These are phyloP conservation scores for Ganoderma resinaceum DNA, from an alignment of 1,284 basidiomycete genomes.

Conservation along the genomic window DNA sequence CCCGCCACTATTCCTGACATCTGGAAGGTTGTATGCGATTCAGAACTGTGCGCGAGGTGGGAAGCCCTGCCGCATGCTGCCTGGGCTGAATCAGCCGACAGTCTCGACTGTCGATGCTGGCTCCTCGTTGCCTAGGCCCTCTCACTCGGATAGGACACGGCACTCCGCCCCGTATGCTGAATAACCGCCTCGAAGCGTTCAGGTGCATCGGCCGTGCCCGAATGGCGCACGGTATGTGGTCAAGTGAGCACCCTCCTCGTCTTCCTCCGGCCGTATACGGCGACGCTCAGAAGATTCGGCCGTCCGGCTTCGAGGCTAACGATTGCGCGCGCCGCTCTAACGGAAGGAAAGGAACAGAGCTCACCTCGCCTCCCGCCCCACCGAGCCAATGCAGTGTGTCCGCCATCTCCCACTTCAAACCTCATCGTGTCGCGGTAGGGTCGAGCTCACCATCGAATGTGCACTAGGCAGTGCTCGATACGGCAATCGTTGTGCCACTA, in stretches of 20 bases:
- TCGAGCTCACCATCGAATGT: too few relatives aligned
- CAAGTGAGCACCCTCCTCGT: background rate
- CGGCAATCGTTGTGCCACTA: background rate
- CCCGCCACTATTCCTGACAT: background rate
- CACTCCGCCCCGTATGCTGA: background rate
- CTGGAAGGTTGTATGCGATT: background rate
- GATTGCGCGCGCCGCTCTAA: background rate
- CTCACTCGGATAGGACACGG: background rate
- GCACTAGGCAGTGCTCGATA: background rate
- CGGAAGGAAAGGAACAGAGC: background rate
- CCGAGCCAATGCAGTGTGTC: background rate
- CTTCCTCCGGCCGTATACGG: background rate
- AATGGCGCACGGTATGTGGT: background rate
- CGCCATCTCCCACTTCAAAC: background rate
- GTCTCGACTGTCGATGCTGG: background rate
- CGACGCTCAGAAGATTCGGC: background rate
- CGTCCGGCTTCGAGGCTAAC: background rate
- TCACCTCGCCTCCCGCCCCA: background rate
- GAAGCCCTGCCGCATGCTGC: background rate
- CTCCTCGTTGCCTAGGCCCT: background rate
- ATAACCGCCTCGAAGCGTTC: background rate
- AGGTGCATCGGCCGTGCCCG: background rate
- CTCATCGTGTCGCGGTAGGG: background rate
- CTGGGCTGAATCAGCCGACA: background rate
- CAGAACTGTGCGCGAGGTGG: background rate